A percentile compares a stretch with the other conserved stretches of the same genome.
These are phyloP conservation scores for Crepidotus variabilis DNA, from an alignment of 768 basidiomycete species.

Conservation along the genomic window DNA sequence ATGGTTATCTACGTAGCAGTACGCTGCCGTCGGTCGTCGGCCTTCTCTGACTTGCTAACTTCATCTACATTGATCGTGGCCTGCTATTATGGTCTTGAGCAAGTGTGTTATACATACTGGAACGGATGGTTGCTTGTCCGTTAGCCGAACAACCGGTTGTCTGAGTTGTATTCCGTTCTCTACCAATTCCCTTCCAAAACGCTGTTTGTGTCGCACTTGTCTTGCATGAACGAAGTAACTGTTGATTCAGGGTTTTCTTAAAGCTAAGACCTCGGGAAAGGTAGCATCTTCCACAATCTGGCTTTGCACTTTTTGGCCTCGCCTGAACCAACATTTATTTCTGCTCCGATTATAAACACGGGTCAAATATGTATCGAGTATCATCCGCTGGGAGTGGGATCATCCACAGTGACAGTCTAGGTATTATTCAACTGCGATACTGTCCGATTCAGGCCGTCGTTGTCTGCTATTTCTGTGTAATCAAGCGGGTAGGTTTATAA, in stretches of 20 bases:
- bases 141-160: no score
- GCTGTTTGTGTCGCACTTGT: neutral
- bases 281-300: neutral
- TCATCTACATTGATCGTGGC: no score
- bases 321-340: neutral
- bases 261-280: no score
- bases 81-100: no score
- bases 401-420: neutral
- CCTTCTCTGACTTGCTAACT: no score
- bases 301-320: neutral
- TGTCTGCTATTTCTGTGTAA: neutral
- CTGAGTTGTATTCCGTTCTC: no score
- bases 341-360: neutral
- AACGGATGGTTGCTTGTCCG: no score
- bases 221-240: neutral
- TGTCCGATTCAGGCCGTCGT: neutral
- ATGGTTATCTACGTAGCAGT: neutral
- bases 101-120: no score
- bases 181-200: no score
- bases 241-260: no score
- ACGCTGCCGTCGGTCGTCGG: neutral
- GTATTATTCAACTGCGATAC: neutral
- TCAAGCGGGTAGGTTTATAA: neutral
- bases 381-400: neutral
- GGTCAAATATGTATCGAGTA: neutral